phyloP scores from a whole-genome alignment of 164 flowering plant species.

The Magnolia changhungtana region DNA sequence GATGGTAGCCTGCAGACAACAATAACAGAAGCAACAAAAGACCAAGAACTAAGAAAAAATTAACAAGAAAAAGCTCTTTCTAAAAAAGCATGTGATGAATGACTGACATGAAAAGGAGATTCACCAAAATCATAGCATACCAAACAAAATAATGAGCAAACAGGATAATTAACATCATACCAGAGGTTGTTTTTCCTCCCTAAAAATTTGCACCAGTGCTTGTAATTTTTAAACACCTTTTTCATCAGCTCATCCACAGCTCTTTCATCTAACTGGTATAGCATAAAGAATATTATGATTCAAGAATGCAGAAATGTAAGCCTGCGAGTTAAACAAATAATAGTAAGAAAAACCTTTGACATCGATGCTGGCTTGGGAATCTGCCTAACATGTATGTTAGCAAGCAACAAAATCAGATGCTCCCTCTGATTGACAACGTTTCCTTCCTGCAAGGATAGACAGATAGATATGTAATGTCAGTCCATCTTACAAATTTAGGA shows the following conservation, averaged over 20 bases:
- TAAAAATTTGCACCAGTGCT: slow-evolving; percentile 87
- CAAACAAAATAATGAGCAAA: background rate
- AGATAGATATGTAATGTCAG: background rate
- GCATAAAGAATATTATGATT: background rate
- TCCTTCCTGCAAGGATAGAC: slow-evolving; percentile 50
- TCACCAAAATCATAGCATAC: background rate
- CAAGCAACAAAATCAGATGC: slow-evolving; percentile 87
- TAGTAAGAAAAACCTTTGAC: slow-evolving; percentile 40
- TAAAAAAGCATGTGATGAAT: background rate
- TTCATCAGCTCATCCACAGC: slow-evolving; percentile 72
- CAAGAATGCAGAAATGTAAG: background rate
- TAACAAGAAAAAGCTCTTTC: background rate
- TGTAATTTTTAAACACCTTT: slow-evolving; percentile 81
- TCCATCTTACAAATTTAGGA: background rate
- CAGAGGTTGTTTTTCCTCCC: slow-evolving; percentile 65
- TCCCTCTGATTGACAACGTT: slow-evolving; percentile 91
- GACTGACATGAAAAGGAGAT: background rate
- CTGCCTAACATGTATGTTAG: slow-evolving; percentile 63
- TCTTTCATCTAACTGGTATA: slow-evolving; percentile 60
- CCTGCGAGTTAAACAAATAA: background rate
- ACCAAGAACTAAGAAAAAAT: background rate
- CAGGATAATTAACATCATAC: slow-evolving; percentile 33
- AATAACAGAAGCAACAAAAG: background rate
- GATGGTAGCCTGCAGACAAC: slow-evolving; percentile 59
- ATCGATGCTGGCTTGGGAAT: slow-evolving; percentile 35